These are phyloP conservation scores for Thelonectria olida DNA, from an alignment of 2,329 filamentous ascomycete species.

Conservation along the genomic window DNA sequence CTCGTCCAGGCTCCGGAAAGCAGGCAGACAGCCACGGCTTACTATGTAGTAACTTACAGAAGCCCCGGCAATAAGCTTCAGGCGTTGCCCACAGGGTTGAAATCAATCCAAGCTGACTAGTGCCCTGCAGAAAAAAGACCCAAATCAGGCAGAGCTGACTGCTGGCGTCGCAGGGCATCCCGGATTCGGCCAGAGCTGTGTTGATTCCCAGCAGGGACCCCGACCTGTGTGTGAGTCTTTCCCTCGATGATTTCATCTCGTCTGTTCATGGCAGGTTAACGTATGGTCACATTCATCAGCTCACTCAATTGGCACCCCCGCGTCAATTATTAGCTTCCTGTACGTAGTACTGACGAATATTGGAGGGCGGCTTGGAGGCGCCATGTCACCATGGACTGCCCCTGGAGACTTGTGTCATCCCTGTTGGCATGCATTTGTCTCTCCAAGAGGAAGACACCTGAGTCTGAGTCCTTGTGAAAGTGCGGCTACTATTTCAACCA, in stretches of 20 bases:
- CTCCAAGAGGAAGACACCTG: background rate
- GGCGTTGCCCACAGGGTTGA: background rate
- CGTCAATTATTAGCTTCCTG: background rate
- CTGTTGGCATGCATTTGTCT: background rate
- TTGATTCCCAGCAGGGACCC: slow-evolving; percentile 3
- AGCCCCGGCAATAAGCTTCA: background rate
- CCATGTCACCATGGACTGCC: slow-evolving; percentile 4
- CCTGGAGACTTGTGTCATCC: background rate
- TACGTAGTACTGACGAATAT: no score
- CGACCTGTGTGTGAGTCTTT: background rate
- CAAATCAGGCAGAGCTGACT: slow-evolving; percentile 10
- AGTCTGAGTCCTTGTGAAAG: background rate
- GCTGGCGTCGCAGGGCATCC: slow-evolving; percentile 20
- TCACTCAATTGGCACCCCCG: slow-evolving; percentile 4
- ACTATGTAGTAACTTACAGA: background rate
- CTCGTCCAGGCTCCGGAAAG: background rate
- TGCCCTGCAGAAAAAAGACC: background rate
- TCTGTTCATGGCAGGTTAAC: background rate
- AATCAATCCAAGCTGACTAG: slow-evolving; percentile 16
- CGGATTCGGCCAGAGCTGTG: slow-evolving; percentile 18
- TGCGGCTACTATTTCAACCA: background rate
- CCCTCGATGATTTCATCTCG: slow-evolving; percentile 17
- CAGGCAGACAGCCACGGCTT: background rate
- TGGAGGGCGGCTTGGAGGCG: background rate
- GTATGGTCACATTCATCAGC: slow-evolving; percentile 1